Evolutionary conservation across 371 early-diverging fungal genomes (phyloP).

Genomic region (Dichotomocladium elegans): DNA sequence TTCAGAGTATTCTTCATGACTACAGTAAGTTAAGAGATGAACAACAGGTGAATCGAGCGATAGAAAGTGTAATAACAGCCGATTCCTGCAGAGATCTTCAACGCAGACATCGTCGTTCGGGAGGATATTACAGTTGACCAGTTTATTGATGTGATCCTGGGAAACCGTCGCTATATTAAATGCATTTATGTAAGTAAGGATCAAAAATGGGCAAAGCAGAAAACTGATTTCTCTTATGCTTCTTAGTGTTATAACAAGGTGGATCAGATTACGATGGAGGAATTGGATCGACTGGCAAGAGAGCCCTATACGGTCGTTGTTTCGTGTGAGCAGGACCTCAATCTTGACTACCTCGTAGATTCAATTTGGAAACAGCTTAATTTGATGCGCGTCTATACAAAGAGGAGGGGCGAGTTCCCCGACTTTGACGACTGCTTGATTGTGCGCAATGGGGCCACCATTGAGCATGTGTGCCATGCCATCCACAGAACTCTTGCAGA

Average conservation of each 20-base stretch:
- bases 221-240: not conserved
- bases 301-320: slow-evolving; percentile 90
- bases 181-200: slow-evolving; percentile 82
- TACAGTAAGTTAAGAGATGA: slow-evolving; percentile 68
- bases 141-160: slow-evolving; percentile 97
- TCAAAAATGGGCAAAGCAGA: not conserved
- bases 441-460: slow-evolving; percentile 80
- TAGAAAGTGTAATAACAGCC: not conserved
- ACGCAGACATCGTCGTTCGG: slow-evolving; percentile 98
- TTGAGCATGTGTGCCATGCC: slow-evolving; percentile 95
- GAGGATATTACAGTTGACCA: slow-evolving; percentile 98
- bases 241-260: slow-evolving; percentile 94
- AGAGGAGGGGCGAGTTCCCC: slow-evolving; percentile 93
- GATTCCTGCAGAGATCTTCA: slow-evolving; percentile 73
- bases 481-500: slow-evolving; percentile 92
- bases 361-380: slow-evolving; percentile 87
- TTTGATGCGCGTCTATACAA: slow-evolving; percentile 95
- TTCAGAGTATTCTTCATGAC: slow-evolving; percentile 94
- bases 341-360: slow-evolving; percentile 91
- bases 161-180: slow-evolving; percentile 95
- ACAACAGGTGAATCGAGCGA: not conserved
- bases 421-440: slow-evolving; percentile 97
- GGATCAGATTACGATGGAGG: slow-evolving; percentile 96
- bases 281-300: slow-evolving; percentile 89
- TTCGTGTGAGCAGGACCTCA: slow-evolving; percentile 90